phyloP scores from a whole-genome alignment of 176 grass and related monocot genomes.

The Elaeis guineensis region DNA sequence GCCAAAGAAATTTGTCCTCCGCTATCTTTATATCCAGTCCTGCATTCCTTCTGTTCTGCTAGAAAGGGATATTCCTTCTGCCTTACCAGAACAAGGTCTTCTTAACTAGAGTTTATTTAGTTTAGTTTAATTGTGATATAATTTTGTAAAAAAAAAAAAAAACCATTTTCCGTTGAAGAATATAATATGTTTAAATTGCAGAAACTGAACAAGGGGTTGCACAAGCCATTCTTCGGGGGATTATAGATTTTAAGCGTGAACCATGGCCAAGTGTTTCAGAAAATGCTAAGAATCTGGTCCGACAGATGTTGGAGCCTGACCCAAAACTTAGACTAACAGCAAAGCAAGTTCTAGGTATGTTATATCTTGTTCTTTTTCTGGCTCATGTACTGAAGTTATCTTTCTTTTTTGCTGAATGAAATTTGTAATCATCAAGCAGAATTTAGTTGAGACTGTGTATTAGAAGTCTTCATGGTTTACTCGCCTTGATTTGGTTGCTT shows the following conservation, averaged over 20 bases:
- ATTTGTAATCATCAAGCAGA: no score
- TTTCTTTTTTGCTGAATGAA: no score
- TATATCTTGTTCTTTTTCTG: conserved; percentile 4
- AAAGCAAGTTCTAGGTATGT: conserved; percentile 91
- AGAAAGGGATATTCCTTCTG: no score
- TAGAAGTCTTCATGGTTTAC: no score
- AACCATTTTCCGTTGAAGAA: conserved; percentile 8
- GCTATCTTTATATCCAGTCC: no score
- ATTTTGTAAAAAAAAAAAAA: not conserved
- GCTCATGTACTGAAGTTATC: not conserved
- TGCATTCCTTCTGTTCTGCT: no score
- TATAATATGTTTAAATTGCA: conserved; percentile 28
- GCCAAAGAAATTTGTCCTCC: no score
- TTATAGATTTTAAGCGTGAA: conserved; percentile 94
- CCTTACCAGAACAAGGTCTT: no score
- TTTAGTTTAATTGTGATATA: no score
- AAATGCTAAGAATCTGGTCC: conserved; percentile 96
- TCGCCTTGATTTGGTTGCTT: no score
- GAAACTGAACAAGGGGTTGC: conserved; percentile 99
- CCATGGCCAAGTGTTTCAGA: conserved; percentile 97
- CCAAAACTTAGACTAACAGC: conserved; percentile 87
- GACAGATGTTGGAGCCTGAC: conserved; percentile 86
- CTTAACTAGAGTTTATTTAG: no score
- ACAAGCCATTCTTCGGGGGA: conserved; percentile 90
- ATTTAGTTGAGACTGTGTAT: no score